Percentiles rank a stretch among this genome's conserved stretches.
Evolutionary conservation across 1,139 yeast genomes (phyloP).

Genomic region (Chernovozyma aurita): DNA sequence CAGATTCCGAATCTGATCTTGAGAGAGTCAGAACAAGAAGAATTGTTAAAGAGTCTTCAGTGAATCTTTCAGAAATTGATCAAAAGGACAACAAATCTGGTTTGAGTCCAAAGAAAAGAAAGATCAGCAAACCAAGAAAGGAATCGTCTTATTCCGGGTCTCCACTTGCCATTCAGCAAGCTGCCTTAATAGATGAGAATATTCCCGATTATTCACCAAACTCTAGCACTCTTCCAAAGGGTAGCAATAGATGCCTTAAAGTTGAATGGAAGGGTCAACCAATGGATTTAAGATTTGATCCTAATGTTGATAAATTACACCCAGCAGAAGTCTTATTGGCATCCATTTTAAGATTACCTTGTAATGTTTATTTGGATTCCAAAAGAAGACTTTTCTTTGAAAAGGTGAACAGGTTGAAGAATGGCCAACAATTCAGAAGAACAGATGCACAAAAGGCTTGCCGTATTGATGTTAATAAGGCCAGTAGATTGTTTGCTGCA

Average conservation of each 20-base stretch:
- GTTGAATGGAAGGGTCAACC: conserved; percentile 99
- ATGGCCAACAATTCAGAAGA: conserved; percentile 83
- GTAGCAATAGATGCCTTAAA: conserved; percentile 64
- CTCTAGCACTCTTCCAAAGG: conserved; percentile 58
- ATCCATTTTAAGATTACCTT: conserved; percentile 81
- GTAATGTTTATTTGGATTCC: conserved; percentile 84
- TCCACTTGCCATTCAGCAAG: conserved; percentile 39
- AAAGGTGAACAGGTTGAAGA: conserved; percentile 72
- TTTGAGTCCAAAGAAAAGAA: conserved; percentile 36
- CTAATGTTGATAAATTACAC: conserved; percentile 65
- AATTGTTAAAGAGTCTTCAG: conserved; percentile 36
- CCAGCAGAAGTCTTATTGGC: conserved; percentile 92
- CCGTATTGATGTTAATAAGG: conserved; percentile 94
- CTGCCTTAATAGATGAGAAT: conserved; percentile 49
- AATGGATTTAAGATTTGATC: conserved; percentile 81
- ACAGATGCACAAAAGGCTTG: conserved; percentile 98
- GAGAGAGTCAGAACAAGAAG: conserved; percentile 62
- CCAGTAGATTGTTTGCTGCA: conserved; percentile 86
- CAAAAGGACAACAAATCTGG: conserved; percentile 13
- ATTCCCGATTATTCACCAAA: conserved; percentile 76
- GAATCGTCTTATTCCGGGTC: conserved; percentile 23
- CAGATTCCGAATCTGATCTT: conserved; percentile 29
- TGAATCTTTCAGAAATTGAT: conserved; percentile 11
- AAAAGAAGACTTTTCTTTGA: conserved; percentile 87
- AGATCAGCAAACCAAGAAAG: conserved; percentile 18